Evolutionary conservation across 2,329 filamentous ascomycete genomes (phyloP), one percentile per base, ranked within the genome.

Genomic region (Alternaria gansuensis): DNA sequence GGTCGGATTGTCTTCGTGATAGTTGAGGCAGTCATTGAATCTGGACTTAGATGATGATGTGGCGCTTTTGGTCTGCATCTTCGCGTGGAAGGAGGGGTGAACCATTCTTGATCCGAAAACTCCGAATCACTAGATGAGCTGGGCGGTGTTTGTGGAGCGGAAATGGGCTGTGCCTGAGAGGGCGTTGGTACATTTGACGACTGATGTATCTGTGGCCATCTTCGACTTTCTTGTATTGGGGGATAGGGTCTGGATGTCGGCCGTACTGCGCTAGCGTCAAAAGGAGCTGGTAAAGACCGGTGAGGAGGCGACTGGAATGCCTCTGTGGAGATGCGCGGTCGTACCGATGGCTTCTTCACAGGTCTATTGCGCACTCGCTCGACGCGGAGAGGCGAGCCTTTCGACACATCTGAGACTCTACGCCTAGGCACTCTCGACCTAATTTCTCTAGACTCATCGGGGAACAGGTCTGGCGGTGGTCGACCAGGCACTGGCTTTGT

Each of bases 281-380:
- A 11, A 3, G 43, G 8, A 29, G 7, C 11, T 3, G n/a, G 9
- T 9, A 44, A 10, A 13, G 41, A 13, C n/a, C 29, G 3, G 11
- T 8, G 2, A 5, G 28, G 31, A 14, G 60, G 67, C 17, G 49
- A 51, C 24, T 54, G 59, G 45, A 70, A 69, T 2, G 68, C 70
- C 37, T 67, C 69, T 9, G 57, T 66, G 13, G 48, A 63, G 26
- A 72, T 60, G 5, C 63, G 65, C 5, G 65, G 68, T 14, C 65
- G 51, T n/a, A 50, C 41, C 13, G 59, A 62, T 8, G 55, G 45
- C 45, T 52, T 61, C 24, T 54, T 50, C 9, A 43, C 29, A 8
- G 51, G 52, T 24, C 23, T 58, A 11, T 60, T 43, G 41, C 29
- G 21, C 3, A 36, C 39, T 31, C 13, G 43, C 2, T 65, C 31